phyloP scores from a whole-genome alignment of 169 alveolate genomes.

The Amoebophrya sp. region DNA sequence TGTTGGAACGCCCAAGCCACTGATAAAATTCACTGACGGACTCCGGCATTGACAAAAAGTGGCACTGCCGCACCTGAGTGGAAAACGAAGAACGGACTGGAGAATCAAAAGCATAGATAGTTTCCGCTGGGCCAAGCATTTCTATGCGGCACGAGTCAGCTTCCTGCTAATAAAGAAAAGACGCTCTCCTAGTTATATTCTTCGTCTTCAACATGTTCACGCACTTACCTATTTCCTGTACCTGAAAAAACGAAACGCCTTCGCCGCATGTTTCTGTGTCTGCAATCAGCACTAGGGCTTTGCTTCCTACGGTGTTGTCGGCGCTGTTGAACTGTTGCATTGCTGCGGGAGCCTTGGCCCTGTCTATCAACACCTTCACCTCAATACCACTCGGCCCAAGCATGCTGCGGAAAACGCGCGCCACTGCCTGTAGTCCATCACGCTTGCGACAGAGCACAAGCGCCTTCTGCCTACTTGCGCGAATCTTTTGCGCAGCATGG shows the following conservation, averaged over 20 bases:
- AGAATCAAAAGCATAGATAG: neutral
- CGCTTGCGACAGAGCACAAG: too few relatives aligned
- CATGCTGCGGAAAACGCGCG: too few relatives aligned
- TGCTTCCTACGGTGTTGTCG: neutral
- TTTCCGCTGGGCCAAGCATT: neutral
- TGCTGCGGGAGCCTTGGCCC: neutral
- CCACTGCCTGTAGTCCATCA: too few relatives aligned
- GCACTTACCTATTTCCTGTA: neutral
- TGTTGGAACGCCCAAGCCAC: neutral
- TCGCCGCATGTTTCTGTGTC: neutral
- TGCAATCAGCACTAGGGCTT: neutral
- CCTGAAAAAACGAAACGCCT: neutral
- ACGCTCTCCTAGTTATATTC: too few relatives aligned
- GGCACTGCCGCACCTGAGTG: neutral
- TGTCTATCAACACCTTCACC: neutral
- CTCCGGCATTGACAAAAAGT: neutral
- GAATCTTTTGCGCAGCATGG: too few relatives aligned
- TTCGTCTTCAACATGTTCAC: neutral
- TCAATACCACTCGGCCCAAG: too few relatives aligned
- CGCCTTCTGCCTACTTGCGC: too few relatives aligned
- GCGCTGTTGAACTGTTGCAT: neutral
- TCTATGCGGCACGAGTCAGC: neutral
- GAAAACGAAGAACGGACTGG: neutral
- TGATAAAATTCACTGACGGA: neutral
- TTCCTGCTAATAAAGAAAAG: neutral